These are phyloP conservation scores for Monosporascus sp. DNA, from an alignment of 2,329 filamentous ascomycete genomes.

Conservation along the genomic window DNA sequence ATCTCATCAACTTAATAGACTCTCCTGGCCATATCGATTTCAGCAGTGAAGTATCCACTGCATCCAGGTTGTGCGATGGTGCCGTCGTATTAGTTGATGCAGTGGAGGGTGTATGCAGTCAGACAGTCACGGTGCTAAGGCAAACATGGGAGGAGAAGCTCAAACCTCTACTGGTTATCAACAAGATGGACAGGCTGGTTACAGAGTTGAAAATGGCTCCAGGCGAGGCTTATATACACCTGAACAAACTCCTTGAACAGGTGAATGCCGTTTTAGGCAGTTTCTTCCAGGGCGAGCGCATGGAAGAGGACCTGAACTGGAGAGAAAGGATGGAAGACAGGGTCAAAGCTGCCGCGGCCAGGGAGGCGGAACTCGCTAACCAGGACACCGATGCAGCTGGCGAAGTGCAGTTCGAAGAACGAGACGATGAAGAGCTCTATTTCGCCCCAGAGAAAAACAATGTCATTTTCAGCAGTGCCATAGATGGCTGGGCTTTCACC, in stretches of 20 bases:
- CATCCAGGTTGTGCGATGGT: constrained; percentile 88
- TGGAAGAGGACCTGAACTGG: constrained; percentile 98
- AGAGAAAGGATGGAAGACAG: constrained; percentile 86
- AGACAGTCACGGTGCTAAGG: constrained; percentile 92
- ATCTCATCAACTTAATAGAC: constrained; percentile 95
- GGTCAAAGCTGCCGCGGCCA: constrained; percentile 64
- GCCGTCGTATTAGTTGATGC: constrained; percentile 93
- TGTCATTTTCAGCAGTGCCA: constrained; percentile 95
- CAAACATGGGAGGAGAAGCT: constrained; percentile 96
- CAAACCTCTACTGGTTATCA: constrained; percentile 90
- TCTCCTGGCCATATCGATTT: constrained; percentile 98
- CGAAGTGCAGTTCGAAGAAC: constrained; percentile 74
- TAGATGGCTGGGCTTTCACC: constrained; percentile 99
- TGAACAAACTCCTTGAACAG: constrained; percentile 86
- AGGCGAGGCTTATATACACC: constrained; percentile 79
- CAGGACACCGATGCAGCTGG: constrained; percentile 47
- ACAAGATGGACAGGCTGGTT: constrained; percentile 94
- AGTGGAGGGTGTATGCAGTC: constrained; percentile 96
- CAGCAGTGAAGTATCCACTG: constrained; percentile 95
- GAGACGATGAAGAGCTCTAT: constrained; percentile 94
- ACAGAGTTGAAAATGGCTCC: constrained; percentile 95
- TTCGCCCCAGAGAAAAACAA: constrained; percentile 98
- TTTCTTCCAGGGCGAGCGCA: constrained; percentile 95
- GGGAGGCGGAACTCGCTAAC: constrained; percentile 45
- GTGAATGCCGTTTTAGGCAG: constrained; percentile 96